Evolutionary conservation across 2,329 filamentous ascomycete species (phyloP), one percentile per base, ranked within the genome.

Genomic region (Aureobasidium subglaciale): DNA sequence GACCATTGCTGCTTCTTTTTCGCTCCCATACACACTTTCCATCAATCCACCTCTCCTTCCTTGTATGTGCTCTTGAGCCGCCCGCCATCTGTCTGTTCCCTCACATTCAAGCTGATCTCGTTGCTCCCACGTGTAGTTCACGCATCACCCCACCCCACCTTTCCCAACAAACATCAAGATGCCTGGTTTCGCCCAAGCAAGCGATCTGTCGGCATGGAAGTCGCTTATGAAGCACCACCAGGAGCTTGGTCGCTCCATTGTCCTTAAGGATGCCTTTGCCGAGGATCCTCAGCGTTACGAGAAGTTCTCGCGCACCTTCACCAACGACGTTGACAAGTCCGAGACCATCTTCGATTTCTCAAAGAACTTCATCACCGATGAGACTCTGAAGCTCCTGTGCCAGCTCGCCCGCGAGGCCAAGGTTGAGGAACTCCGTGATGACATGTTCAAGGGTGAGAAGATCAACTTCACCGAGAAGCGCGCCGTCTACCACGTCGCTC

Each of bases 391-490:
- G 62, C 81, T 96, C 48, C 82, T 99, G 54, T 80, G 95, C 66
- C 86, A 95, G 78, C 84, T 99, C 25, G 93, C 93, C 61, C 86
- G 91, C 75, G 88, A 97, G 76, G 90, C 92, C 62, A 86, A 86
- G 63, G 74, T 99, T 35, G 91, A 96, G 79, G 82, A 95, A 78
- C 88, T 96, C 71, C 87, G 93, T 62, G 92, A 99, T 83, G 85
- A 86, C 69, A 96, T 99, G 91, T 99, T 99, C 75, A 85, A 84
- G 57, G 93, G 93, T 65, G 89, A 97, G 70, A 92, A 95, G 82
- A 97, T 99, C 80, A 99, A 99, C 83, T 96, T 96, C 77, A 99
- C 93, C 59, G 93, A 99, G 80, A 80, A 92, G 70, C 86, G 93
- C 62, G 93, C 93, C 62, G 93, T 99, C 62, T 95, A 95, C 78